phyloP scores from a whole-genome alignment of 768 basidiomycete genomes.

The Hirschioporus abietinus region DNA sequence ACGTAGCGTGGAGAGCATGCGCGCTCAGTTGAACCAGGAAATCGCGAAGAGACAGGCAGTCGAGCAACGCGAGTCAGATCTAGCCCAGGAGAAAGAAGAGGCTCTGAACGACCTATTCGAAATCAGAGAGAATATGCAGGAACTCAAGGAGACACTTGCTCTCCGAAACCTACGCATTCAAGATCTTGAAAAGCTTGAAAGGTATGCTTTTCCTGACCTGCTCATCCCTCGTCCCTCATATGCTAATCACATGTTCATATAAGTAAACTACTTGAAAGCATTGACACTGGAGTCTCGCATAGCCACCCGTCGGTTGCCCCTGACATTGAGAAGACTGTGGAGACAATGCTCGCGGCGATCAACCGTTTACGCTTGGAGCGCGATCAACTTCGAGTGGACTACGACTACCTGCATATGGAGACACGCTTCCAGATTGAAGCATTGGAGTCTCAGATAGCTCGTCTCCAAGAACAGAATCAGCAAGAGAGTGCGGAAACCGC shows the following conservation, averaged over 20 bases:
- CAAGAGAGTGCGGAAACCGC: constrained; percentile 4
- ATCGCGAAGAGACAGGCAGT: constrained; percentile 31
- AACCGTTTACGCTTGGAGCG: constrained; percentile 66
- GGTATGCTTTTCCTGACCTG: constrained; percentile 16
- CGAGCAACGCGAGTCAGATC: constrained; percentile 38
- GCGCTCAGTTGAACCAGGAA: constrained; percentile 24
- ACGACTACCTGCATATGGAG: constrained; percentile 67
- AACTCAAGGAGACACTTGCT: constrained; percentile 23
- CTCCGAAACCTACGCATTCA: constrained; percentile 21
- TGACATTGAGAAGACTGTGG: constrained; percentile 25
- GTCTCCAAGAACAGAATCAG: constrained; percentile 10
- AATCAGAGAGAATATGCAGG: constrained; percentile 26
- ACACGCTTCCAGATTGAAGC: constrained; percentile 58
- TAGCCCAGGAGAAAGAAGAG: constrained; percentile 52
- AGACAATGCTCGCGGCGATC: constrained; percentile 54
- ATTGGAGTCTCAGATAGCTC: constrained; percentile 44
- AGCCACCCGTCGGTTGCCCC: neutral
- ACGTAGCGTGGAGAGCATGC: constrained; percentile 29
- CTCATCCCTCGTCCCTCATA: neutral
- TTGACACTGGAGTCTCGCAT: neutral
- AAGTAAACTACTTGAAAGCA: neutral
- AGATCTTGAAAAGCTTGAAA: constrained; percentile 20
- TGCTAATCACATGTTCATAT: neutral
- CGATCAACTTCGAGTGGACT: constrained; percentile 52
- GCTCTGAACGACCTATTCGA: constrained; percentile 33